Evolutionary conservation across 2,329 filamentous ascomycete genomes (phyloP).

Genomic region (Emergomyces orientalis): DNA sequence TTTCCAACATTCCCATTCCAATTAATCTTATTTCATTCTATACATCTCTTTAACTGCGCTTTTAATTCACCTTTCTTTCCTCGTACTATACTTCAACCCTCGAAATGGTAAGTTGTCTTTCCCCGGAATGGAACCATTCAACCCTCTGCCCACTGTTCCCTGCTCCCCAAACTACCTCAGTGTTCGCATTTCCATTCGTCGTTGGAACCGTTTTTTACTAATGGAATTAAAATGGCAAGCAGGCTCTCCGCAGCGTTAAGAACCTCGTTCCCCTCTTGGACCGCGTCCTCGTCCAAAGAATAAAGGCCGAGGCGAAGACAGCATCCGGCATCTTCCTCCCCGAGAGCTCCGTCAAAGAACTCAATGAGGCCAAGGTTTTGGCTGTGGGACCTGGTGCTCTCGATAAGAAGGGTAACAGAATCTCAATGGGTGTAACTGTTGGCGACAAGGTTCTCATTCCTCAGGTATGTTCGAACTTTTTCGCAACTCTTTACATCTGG

Average conservation of each 20-base stretch:
- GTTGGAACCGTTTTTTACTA: conserved; percentile 5
- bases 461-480: conserved; percentile 56
- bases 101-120: conserved; percentile 2
- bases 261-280: conserved; percentile 91
- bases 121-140: background rate
- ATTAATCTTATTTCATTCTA: background rate
- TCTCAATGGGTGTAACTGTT: conserved; percentile 69
- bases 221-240: conserved; percentile 7
- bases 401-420: conserved; percentile 80
- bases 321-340: conserved; percentile 95
- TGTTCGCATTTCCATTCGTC: conserved; percentile 2
- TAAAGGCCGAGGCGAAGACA: conserved; percentile 96
- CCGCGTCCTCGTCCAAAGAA: conserved; percentile 93
- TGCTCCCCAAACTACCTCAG: background rate
- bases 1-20: background rate
- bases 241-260: conserved; percentile 85
- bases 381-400: conserved; percentile 84
- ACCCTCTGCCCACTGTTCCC: background rate
- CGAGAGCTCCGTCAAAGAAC: conserved; percentile 92
- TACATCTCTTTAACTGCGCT: background rate
- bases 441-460: conserved; percentile 96
- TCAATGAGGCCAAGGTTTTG: conserved; percentile 94
- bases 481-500: background rate
- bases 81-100: background rate
- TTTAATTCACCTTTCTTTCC: background rate